These are phyloP conservation scores for Boletus huronensis DNA, from an alignment of 768 basidiomycete species.

Conservation along the genomic window DNA sequence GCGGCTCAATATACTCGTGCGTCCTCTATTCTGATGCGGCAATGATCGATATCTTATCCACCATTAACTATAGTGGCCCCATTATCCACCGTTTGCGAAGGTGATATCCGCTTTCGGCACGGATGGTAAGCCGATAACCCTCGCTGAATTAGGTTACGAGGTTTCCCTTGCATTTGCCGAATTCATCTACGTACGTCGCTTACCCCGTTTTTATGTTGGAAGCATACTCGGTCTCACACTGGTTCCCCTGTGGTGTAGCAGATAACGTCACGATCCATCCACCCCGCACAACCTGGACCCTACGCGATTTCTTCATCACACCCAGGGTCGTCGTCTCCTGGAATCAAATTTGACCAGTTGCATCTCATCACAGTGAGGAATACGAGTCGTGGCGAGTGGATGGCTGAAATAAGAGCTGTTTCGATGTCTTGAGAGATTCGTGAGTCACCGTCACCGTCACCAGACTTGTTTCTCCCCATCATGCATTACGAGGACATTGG, in stretches of 20 bases:
- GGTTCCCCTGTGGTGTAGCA: constrained; percentile 8
- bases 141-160: constrained; percentile 25
- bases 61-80: constrained; percentile 21
- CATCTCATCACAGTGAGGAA: constrained; percentile 26
- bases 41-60: not conserved
- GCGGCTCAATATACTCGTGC: constrained; percentile 23
- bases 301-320: constrained; percentile 15
- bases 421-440: constrained; percentile 7
- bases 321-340: constrained; percentile 10
- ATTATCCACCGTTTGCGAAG: constrained; percentile 25
- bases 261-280: constrained; percentile 14
- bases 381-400: constrained; percentile 28
- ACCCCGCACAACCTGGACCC: constrained; percentile 14
- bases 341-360: constrained; percentile 23
- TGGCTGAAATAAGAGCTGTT: constrained; percentile 26
- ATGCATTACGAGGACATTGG: not conserved
- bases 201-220: not conserved
- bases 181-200: constrained; percentile 25
- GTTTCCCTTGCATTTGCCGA: constrained; percentile 30
- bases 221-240: constrained; percentile 1
- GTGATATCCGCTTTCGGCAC: constrained; percentile 21
- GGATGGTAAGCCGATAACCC: constrained; percentile 18
- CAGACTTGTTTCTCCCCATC: not conserved
- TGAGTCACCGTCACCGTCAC: constrained; percentile 5
- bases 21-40: not conserved